A percentile compares a stretch with the other conserved stretches of the same genome.
These are phyloP conservation scores for Rhinocladiella mackenziei DNA, from an alignment of 2,329 filamentous ascomycete species.

Conservation along the genomic window DNA sequence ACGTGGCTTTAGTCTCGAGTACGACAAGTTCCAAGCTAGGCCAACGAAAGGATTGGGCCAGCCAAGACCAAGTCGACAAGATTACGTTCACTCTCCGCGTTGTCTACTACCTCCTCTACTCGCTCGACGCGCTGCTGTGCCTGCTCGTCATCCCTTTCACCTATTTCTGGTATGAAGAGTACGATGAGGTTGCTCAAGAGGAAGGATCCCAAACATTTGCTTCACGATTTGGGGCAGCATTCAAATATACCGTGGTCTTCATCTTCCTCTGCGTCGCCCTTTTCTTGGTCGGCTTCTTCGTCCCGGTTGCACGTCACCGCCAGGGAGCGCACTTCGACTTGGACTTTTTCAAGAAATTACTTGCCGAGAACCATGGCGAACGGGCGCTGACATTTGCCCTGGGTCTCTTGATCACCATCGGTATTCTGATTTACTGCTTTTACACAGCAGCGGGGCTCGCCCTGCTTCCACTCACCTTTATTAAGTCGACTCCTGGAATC, in stretches of 20 bases:
- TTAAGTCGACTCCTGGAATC: slow-evolving; percentile 84
- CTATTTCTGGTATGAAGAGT: slow-evolving; percentile 98
- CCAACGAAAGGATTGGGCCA: slow-evolving; percentile 91
- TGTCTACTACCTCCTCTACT: slow-evolving; percentile 91
- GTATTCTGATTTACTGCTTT: slow-evolving; percentile 77
- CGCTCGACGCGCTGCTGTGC: slow-evolving; percentile 83
- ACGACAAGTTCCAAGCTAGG: slow-evolving; percentile 73
- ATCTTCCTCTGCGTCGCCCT: slow-evolving; percentile 68
- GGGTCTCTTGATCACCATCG: slow-evolving; percentile 81
- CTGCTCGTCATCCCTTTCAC: slow-evolving; percentile 87
- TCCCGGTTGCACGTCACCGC: slow-evolving; percentile 69
- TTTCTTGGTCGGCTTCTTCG: slow-evolving; percentile 90
- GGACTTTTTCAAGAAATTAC: slow-evolving; percentile 83
- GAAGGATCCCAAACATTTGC: slow-evolving; percentile 68
- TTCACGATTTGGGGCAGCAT: slow-evolving; percentile 72
- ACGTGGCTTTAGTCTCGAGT: slow-evolving; percentile 89
- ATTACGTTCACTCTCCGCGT: slow-evolving; percentile 78
- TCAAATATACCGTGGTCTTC: slow-evolving; percentile 88
- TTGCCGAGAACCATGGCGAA: slow-evolving; percentile 80
- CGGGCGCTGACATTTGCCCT: slow-evolving; percentile 86
- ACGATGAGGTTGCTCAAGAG: slow-evolving; percentile 83
- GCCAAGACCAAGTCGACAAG: slow-evolving; percentile 68
- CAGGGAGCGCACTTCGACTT: slow-evolving; percentile 68
- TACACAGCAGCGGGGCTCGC: slow-evolving; percentile 89
- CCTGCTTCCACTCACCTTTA: slow-evolving; percentile 80